Evolutionary conservation across 2,329 filamentous ascomycete genomes (phyloP).

Genomic region (Ophiostoma sp.): DNA sequence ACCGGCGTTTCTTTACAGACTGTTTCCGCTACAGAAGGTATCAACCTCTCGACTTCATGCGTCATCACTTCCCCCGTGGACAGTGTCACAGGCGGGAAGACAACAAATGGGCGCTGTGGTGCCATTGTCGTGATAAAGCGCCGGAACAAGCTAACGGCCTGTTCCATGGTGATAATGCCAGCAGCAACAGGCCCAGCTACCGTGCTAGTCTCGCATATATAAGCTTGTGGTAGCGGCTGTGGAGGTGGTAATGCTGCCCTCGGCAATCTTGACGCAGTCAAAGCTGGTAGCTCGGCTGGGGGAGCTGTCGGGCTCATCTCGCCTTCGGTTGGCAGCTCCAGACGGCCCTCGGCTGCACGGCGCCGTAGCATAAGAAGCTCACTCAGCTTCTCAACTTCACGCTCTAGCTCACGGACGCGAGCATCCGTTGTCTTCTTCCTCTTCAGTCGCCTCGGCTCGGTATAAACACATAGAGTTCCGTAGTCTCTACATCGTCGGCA

Average conservation of each 20-base stretch:
- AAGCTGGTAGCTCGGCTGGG: background rate
- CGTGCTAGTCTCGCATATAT: background rate
- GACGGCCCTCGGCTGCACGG: background rate
- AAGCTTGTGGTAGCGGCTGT: background rate
- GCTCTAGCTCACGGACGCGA: background rate
- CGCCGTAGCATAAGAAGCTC: background rate
- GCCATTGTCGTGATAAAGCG: slow-evolving; percentile 23
- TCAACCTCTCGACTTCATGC: slow-evolving; percentile 1
- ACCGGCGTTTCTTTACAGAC: slow-evolving; percentile 20
- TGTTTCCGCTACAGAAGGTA: slow-evolving; percentile 11
- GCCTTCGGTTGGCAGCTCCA: background rate
- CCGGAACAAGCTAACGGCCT: slow-evolving; percentile 20
- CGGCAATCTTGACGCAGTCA: background rate
- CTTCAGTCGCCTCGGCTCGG: background rate
- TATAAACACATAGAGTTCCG: background rate
- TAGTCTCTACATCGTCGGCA: background rate
- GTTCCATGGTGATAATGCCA: slow-evolving; percentile 20
- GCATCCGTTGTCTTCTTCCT: background rate
- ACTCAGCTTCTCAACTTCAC: background rate
- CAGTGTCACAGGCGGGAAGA: slow-evolving; percentile 19
- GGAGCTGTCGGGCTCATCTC: background rate
- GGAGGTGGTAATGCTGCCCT: background rate
- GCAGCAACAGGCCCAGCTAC: slow-evolving; percentile 20
- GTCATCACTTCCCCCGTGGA: background rate
- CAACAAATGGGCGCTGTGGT: slow-evolving; percentile 23